Evolutionary conservation across 306 rosid species (phyloP), one percentile per base, ranked within the genome.

Genomic region (Inga laurina): DNA sequence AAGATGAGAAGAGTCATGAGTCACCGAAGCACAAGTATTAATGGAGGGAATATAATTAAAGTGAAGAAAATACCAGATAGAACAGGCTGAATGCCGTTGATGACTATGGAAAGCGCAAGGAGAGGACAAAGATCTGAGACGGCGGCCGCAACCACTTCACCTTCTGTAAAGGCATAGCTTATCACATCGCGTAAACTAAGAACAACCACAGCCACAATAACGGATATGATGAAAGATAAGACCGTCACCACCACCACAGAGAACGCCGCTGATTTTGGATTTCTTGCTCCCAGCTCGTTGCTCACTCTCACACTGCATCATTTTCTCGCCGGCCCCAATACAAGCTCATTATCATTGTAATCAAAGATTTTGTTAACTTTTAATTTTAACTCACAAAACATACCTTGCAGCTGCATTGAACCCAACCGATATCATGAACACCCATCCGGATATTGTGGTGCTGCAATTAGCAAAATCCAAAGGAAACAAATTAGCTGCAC

Each of bases 351-450:
- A 39, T 39, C 43, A 39, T 39, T 8, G 8, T 0, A 39, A 8
- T 39, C 43, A 39, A 46, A 46, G 52, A 46, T 12, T 46, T 46
- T 2, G 16, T 46, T 46, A 46, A 46, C 51, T 46, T 0, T 46
- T 46, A 39, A 7, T 48, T 16, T n/a, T 6, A 57, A 57, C 24
- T 7, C 0, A 9, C 22, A 9, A n/a, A 57, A 2, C 13, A 22
- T n/a, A n/a, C 98, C 98, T 94, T 10, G 92, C 94, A 16, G 97
- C 98, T 10, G 98, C 98, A 5, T 94, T 92, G 90, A 94, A 90
- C 52, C 98, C 98, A 59, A 91, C 94, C 3, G 95, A 91, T 74
- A 92, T 88, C 98, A 94, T 92, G 89, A 91, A 88, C 64, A 87
- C 91, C 94, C 93, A 90, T 78, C 95, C 98, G 13, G 85, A 56